These are phyloP conservation scores for Sugiyamaella pinicola DNA, from an alignment of 1,139 yeast genomes.

Conservation along the genomic window DNA sequence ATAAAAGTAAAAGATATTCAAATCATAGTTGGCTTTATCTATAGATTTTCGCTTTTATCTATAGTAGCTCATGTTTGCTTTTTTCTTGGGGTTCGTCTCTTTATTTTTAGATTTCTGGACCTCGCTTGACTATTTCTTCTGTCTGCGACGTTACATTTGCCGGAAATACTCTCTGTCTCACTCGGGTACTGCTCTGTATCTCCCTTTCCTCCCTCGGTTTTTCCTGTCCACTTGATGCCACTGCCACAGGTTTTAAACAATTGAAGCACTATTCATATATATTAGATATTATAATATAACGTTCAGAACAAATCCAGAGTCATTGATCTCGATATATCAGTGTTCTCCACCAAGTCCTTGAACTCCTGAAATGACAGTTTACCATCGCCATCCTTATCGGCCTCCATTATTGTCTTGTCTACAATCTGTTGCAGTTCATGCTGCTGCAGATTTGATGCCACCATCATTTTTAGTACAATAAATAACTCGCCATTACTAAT, in stretches of 20 bases:
- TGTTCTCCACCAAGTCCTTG: conserved; percentile 14
- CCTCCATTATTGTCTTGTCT: conserved; percentile 94
- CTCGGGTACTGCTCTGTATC: too few relatives aligned
- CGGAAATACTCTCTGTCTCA: too few relatives aligned
- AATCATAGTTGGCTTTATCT: background rate
- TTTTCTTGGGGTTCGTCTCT: background rate
- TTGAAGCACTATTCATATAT: too few relatives aligned
- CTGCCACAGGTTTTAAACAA: too few relatives aligned
- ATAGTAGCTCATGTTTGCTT: background rate
- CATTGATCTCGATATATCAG: conserved; percentile 34
- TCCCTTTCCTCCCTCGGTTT: too few relatives aligned
- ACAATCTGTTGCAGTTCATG: conserved; percentile 92
- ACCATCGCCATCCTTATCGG: conserved; percentile 91
- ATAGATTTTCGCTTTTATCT: background rate
- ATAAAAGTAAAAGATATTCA: too few relatives aligned
- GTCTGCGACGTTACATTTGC: too few relatives aligned
- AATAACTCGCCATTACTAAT: conserved; percentile 95
- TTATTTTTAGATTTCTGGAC: background rate
- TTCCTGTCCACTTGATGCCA: too few relatives aligned
- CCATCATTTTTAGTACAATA: conserved; percentile 95
- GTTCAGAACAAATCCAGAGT: conserved; percentile 42
- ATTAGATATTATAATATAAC: conserved; percentile 1
- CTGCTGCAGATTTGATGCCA: conserved; percentile 84
- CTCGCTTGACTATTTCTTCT: background rate
- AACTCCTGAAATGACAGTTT: conserved; percentile 81